Evolutionary conservation across 345 rosid species (phyloP).

Genomic region (Sisymbrium altissimum): DNA sequence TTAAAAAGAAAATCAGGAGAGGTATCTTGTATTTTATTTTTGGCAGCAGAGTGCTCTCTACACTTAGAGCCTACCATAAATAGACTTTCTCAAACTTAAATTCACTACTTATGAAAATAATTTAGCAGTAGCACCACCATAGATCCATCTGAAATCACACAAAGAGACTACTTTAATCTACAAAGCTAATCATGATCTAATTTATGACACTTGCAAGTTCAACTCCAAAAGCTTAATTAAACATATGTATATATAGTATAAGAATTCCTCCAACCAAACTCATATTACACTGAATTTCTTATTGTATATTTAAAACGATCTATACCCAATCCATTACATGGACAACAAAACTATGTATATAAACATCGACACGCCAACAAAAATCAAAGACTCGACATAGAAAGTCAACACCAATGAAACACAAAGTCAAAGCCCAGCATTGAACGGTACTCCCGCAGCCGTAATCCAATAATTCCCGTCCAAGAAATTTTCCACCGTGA

Average conservation of each 20-base stretch:
- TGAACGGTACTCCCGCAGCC: slow-evolving; percentile 67
- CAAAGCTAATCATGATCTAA: not conserved
- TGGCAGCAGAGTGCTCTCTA: too few relatives aligned
- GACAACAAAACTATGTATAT: not conserved
- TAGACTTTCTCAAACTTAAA: too few relatives aligned
- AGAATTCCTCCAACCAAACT: not conserved
- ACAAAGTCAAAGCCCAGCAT: slow-evolving; percentile 44
- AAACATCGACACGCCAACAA: slow-evolving; percentile 18
- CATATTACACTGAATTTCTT: not conserved
- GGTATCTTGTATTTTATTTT: too few relatives aligned
- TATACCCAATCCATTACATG: not conserved
- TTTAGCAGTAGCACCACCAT: not conserved
- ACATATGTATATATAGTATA: not conserved
- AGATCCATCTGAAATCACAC: not conserved
- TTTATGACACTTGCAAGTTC: not conserved
- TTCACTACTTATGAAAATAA: too few relatives aligned
- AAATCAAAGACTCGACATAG: not conserved
- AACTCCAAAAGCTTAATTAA: not conserved
- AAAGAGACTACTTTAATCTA: not conserved
- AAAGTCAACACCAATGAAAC: not conserved
- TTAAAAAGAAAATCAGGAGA: too few relatives aligned
- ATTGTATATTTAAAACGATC: slow-evolving; percentile 7
- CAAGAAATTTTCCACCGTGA: slow-evolving; percentile 66
- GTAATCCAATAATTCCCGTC: slow-evolving; percentile 72
- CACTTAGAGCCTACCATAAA: too few relatives aligned